Evolutionary conservation across 2,329 filamentous ascomycete species (phyloP).

Genomic region (Pestalotiopsis sp.): DNA sequence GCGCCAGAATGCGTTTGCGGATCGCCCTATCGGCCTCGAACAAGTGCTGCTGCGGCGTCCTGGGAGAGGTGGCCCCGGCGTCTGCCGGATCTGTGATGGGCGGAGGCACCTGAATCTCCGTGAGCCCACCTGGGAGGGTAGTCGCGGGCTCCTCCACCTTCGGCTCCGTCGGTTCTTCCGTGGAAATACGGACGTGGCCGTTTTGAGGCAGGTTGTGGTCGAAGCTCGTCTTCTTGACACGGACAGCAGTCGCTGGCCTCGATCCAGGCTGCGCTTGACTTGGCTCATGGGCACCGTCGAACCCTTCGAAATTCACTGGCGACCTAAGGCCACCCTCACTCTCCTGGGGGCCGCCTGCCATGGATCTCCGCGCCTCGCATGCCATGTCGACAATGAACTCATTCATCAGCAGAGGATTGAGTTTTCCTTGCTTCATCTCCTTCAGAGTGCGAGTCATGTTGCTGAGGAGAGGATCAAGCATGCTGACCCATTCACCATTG

Average conservation of each 20-base stretch:
- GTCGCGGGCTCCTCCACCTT: background rate
- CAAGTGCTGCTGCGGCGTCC: constrained; percentile 6
- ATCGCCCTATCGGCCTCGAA: constrained; percentile 9
- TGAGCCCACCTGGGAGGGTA: background rate
- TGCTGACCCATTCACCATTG: constrained; percentile 21
- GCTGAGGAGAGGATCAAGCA: constrained; percentile 19
- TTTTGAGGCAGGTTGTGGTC: background rate
- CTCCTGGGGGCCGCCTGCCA: background rate
- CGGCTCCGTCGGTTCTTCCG: background rate
- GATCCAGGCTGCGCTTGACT: background rate
- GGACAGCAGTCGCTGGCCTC: background rate
- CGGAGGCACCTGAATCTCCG: background rate
- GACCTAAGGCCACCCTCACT: background rate
- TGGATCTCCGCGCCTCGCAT: constrained; percentile 11
- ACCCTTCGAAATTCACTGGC: constrained; percentile 9
- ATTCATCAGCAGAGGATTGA: constrained; percentile 8
- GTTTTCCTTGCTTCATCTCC: constrained; percentile 20
- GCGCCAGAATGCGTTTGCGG: constrained; percentile 14
- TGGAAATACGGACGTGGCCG: background rate
- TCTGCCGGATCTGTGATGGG: background rate
- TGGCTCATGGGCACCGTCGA: constrained; percentile 12
- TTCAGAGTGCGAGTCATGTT: constrained; percentile 24
- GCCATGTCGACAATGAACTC: constrained; percentile 17
- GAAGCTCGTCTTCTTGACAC: constrained; percentile 4
- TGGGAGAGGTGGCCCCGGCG: background rate